phyloP scores from a whole-genome alignment of 164 flowering plant genomes.

The Akebia trifoliata region DNA sequence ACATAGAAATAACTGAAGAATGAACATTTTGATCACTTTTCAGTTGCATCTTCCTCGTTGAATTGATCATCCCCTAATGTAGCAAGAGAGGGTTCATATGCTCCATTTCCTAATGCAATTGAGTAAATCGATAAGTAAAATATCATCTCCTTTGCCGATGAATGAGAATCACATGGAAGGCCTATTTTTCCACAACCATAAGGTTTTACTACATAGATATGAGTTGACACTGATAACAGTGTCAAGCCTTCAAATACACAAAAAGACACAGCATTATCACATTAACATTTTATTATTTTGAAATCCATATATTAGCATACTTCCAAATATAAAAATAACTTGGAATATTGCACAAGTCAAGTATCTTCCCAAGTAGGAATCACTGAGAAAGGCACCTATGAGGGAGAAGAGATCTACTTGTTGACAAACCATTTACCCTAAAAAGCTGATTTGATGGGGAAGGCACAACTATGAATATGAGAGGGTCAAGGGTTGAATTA shows the following conservation, averaged over 20 bases:
- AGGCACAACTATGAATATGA: too few species aligned
- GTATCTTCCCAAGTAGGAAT: constrained; percentile 58
- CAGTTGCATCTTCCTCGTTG: constrained; percentile 36
- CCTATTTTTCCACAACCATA: constrained; percentile 44
- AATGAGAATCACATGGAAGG: constrained; percentile 29
- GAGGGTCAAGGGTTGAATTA: too few species aligned
- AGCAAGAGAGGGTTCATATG: constrained; percentile 37
- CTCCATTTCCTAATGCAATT: constrained; percentile 49
- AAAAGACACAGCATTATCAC: neutral
- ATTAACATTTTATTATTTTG: neutral
- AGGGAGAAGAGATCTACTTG: constrained; percentile 38
- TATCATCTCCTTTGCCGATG: constrained; percentile 17
- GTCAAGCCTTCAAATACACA: constrained; percentile 28
- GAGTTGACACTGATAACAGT: constrained; percentile 31
- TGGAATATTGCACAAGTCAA: constrained; percentile 46
- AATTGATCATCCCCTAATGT: constrained; percentile 51
- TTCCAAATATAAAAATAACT: constrained; percentile 36
- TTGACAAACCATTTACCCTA: too few species aligned
- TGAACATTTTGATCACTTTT: constrained; percentile 28
- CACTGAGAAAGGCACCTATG: constrained; percentile 57
- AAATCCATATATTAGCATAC: constrained; percentile 8
- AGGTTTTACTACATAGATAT: constrained; percentile 34
- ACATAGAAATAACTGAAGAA: constrained; percentile 45
- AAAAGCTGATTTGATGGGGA: too few species aligned
- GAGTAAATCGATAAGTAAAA: constrained; percentile 44